phyloP scores from a whole-genome alignment of 2,329 filamentous ascomycete species.

The Scedosporium dehoogii region DNA sequence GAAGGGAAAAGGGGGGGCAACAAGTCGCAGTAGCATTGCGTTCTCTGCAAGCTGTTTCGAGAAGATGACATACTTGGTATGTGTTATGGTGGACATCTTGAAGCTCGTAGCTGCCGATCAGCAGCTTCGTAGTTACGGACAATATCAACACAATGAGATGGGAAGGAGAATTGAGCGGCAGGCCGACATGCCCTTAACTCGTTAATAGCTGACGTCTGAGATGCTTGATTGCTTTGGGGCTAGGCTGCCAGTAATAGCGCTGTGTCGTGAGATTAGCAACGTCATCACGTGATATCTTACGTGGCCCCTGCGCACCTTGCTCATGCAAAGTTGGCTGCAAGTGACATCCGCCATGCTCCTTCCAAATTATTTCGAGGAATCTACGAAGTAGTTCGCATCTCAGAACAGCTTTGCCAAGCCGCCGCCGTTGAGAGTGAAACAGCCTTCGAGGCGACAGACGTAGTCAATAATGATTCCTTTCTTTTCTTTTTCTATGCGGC shows the following conservation, averaged over 20 bases:
- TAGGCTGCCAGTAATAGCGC: not conserved
- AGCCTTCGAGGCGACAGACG: no score
- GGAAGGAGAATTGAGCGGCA: not conserved
- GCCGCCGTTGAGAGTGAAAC: no score
- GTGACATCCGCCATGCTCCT: no score
- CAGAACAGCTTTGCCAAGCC: no score
- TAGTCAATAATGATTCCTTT: no score
- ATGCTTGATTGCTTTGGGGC: not conserved
- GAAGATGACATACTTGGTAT: not conserved
- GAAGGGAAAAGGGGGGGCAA: not conserved
- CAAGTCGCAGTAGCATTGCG: not conserved
- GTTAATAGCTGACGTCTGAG: not conserved
- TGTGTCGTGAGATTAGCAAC: no score
- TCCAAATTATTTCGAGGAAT: no score
- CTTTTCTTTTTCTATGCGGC: no score
- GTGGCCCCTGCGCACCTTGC: not conserved
- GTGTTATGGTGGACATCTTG: not conserved
- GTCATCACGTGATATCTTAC: slow-evolving; percentile 1
- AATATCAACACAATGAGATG: not conserved
- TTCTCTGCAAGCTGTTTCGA: not conserved
- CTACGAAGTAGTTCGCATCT: no score
- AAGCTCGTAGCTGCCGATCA: not conserved
- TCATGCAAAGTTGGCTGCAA: no score
- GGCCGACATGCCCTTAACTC: not conserved
- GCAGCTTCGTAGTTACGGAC: not conserved